Evolutionary conservation across 192 early-diverging fungal species (phyloP).

Genomic region (Podochytrium sp.): DNA sequence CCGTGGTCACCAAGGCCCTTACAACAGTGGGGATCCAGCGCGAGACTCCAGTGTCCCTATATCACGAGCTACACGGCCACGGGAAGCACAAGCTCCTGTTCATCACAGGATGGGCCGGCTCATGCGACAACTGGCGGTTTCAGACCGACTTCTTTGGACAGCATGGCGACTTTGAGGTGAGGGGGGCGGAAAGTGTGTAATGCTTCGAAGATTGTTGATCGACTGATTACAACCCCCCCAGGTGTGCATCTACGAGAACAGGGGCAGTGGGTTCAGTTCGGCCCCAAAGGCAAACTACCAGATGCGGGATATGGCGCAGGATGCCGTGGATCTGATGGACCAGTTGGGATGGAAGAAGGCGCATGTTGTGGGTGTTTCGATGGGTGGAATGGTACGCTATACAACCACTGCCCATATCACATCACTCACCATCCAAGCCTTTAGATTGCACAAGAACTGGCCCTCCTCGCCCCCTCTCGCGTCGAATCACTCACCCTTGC

Average conservation of each 20-base stretch:
- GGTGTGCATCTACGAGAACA: conserved; percentile 82
- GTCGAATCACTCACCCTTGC: conserved; percentile 61
- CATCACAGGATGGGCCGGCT: conserved; percentile 62
- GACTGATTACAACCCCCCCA: no score
- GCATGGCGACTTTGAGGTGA: conserved; percentile 71
- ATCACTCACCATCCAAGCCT: neutral
- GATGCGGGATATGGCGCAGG: conserved; percentile 78
- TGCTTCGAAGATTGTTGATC: no score
- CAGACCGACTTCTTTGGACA: conserved; percentile 71
- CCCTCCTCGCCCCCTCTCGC: conserved; percentile 53
- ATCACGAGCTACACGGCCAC: conserved; percentile 79
- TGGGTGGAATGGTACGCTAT: conserved; percentile 74
- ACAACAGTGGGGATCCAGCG: conserved; percentile 20
- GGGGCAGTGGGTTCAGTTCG: conserved; percentile 71
- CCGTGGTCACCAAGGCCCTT: neutral
- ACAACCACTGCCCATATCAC: neutral
- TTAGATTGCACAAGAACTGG: conserved; percentile 72
- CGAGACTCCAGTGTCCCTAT: conserved; percentile 58
- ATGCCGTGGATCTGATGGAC: conserved; percentile 67
- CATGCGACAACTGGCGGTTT: conserved; percentile 40
- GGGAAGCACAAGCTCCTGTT: conserved; percentile 71
- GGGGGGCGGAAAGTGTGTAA: no score
- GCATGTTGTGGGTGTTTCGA: conserved; percentile 77
- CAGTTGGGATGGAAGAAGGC: conserved; percentile 73
- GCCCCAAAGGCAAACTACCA: conserved; percentile 24